These are phyloP conservation scores for Sisymbrium irio DNA, from an alignment of 345 rosid genomes.

Conservation along the genomic window DNA sequence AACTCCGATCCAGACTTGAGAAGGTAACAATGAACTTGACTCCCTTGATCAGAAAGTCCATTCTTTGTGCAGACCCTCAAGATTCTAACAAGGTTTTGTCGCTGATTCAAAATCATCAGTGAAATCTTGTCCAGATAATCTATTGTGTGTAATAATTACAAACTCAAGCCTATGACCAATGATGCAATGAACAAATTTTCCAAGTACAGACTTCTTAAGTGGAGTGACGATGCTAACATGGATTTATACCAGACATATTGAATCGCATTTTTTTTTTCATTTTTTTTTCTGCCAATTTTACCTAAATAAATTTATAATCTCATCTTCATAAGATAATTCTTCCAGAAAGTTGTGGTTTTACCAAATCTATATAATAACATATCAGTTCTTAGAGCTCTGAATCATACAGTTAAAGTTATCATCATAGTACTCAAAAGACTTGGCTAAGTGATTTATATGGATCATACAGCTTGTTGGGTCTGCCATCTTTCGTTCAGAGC, in stretches of 20 bases:
- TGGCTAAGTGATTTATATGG: not conserved
- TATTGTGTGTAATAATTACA: not conserved
- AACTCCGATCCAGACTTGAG: slow-evolving; percentile 40
- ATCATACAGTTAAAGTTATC: not conserved
- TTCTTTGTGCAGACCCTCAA: slow-evolving; percentile 53
- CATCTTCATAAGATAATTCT: no score
- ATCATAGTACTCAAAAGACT: not conserved
- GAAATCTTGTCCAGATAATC: not conserved
- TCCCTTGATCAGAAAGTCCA: slow-evolving; percentile 48
- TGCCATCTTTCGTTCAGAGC: not conserved
- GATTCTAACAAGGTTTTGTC: slow-evolving; percentile 51
- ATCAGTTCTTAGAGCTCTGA: not conserved
- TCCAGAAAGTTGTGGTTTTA: not conserved
- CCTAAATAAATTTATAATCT: not conserved
- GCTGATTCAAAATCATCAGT: slow-evolving; percentile 32
- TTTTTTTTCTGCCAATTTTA: not conserved
- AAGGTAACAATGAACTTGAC: slow-evolving; percentile 55
- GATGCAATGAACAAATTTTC: no score
- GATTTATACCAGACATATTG: not conserved
- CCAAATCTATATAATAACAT: not conserved
- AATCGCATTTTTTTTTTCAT: not conserved
- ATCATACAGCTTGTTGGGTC: not conserved
- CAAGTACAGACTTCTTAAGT: not conserved
- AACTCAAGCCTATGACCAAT: not conserved
- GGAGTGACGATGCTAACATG: not conserved